Conservation (phyloP, 2,329 filamentous ascomycete species). For the Cryoendolithus antarcticus region DNA sequence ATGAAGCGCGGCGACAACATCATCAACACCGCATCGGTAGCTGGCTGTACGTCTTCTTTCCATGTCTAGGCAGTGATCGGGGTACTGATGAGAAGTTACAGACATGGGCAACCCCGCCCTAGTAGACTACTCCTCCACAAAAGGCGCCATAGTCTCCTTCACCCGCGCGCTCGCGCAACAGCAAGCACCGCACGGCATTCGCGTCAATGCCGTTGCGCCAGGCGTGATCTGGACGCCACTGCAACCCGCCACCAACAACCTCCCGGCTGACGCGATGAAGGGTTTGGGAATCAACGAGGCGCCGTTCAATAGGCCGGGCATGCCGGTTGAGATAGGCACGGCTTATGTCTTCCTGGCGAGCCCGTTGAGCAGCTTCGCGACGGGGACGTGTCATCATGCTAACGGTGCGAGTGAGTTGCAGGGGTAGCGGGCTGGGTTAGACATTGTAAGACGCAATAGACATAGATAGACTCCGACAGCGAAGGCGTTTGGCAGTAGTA, state of each 20-base stretch:
- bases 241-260: constrained; percentile 30
- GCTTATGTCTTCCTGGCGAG: constrained; percentile 19
- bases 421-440: constrained; percentile 6
- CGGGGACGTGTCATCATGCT: constrained; percentile 16
- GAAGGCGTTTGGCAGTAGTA: no score
- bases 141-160: constrained; percentile 30
- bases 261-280: constrained; percentile 15
- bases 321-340: constrained; percentile 20
- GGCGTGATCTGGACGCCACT: constrained; percentile 41
- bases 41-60: not conserved
- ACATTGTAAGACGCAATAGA: no score
- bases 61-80: no score
- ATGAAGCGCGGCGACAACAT: constrained; percentile 42
- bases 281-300: constrained; percentile 16
- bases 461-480: no score
- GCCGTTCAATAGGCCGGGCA: constrained; percentile 17
- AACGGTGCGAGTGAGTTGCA: constrained; percentile 19
- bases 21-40: constrained; percentile 43
- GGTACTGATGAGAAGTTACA: constrained; percentile 13
- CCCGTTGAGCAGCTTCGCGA: constrained; percentile 13
- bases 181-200: constrained; percentile 36
- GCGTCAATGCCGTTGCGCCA: constrained; percentile 48
- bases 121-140: constrained; percentile 32
- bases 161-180: constrained; percentile 37
- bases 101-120: constrained; percentile 37